These are phyloP conservation scores for Neospora caninum DNA, from an alignment of 169 alveolate genomes.

Conservation along the genomic window DNA sequence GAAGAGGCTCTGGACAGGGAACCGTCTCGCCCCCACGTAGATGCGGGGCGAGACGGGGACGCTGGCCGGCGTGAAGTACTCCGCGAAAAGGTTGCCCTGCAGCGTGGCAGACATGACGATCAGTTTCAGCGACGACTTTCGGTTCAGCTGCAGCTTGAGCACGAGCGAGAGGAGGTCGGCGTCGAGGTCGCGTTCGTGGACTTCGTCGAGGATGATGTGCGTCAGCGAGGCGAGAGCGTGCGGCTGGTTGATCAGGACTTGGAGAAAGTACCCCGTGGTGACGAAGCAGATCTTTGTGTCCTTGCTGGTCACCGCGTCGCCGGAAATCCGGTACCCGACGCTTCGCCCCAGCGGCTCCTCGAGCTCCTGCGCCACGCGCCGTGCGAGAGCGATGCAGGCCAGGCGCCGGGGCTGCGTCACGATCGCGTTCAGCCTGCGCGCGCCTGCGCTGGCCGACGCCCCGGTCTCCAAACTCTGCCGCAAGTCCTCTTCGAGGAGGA, in stretches of 20 bases:
- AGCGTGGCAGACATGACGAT: conserved; percentile 77
- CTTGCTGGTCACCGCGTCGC: conserved; percentile 38
- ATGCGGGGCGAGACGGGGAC: conserved; percentile 35
- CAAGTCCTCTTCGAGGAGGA: conserved; percentile 55
- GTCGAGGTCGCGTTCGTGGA: conserved; percentile 76
- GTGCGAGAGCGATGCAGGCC: conserved; percentile 70
- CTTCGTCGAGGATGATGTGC: conserved; percentile 71
- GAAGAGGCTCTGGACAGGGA: conserved; percentile 59
- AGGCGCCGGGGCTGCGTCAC: conserved; percentile 74
- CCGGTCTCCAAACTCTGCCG: neutral
- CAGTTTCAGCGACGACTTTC: conserved; percentile 24
- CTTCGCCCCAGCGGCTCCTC: conserved; percentile 52
- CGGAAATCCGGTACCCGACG: conserved; percentile 69
- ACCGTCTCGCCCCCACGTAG: conserved; percentile 67
- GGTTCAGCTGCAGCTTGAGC: conserved; percentile 72
- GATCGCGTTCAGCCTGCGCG: conserved; percentile 45
- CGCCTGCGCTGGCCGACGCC: neutral
- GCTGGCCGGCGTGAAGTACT: conserved; percentile 37
- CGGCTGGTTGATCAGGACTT: conserved; percentile 59
- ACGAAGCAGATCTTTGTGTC: conserved; percentile 66
- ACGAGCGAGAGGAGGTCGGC: conserved; percentile 73
- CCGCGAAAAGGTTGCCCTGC: conserved; percentile 58
- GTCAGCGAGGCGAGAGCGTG: conserved; percentile 65
- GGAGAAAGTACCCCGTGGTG: conserved; percentile 74
- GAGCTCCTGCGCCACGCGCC: conserved; percentile 67